A percentile compares a stretch with the other conserved stretches of the same genome.
phyloP scores from a whole-genome alignment of 2,329 filamentous ascomycete species.

The Didymella segeticola region DNA sequence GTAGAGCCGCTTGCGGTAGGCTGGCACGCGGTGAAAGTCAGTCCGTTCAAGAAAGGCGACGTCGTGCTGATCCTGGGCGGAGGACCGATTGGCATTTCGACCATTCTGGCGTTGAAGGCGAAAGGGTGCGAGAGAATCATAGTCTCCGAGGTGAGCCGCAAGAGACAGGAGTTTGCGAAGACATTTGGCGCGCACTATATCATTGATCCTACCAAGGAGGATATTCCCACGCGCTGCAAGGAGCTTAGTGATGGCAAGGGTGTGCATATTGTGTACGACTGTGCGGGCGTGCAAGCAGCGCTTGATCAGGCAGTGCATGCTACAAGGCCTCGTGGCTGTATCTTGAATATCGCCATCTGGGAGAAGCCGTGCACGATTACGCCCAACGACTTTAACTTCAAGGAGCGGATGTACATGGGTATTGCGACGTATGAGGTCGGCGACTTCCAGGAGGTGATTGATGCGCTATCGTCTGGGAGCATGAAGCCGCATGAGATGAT shows the following conservation, averaged over 20 bases:
- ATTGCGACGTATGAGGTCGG: conserved; percentile 60
- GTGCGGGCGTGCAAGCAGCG: conserved; percentile 60
- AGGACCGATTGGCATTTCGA: conserved; percentile 60
- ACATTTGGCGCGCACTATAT: conserved; percentile 60
- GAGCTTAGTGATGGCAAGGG: conserved; percentile 55
- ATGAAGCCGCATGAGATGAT: conserved; percentile 57
- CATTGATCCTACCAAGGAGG: conserved; percentile 59
- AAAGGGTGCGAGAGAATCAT: conserved; percentile 54
- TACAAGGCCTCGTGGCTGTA: conserved; percentile 57
- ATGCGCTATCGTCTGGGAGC: conserved; percentile 55
- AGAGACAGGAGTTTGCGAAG: conserved; percentile 57
- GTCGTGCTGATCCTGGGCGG: conserved; percentile 59
- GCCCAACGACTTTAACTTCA: conserved; percentile 61
- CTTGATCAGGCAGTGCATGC: conserved; percentile 58
- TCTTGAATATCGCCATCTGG: conserved; percentile 65
- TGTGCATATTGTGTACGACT: conserved; percentile 60
- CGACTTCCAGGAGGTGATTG: conserved; percentile 56
- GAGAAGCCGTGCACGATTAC: conserved; percentile 58
- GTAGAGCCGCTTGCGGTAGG: conserved; percentile 63
- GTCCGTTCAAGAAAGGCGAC: conserved; percentile 56
- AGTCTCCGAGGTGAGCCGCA: conserved; percentile 58
- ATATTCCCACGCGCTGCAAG: conserved; percentile 54
- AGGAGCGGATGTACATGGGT: conserved; percentile 60
- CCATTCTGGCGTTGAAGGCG: conserved; percentile 41
- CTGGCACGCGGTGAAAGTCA: conserved; percentile 62